Percentiles rank a stretch among this genome's conserved stretches.
Evolutionary conservation across 2,329 filamentous ascomycete genomes (phyloP).

Genomic region (Sclerotinia spermophila): DNA sequence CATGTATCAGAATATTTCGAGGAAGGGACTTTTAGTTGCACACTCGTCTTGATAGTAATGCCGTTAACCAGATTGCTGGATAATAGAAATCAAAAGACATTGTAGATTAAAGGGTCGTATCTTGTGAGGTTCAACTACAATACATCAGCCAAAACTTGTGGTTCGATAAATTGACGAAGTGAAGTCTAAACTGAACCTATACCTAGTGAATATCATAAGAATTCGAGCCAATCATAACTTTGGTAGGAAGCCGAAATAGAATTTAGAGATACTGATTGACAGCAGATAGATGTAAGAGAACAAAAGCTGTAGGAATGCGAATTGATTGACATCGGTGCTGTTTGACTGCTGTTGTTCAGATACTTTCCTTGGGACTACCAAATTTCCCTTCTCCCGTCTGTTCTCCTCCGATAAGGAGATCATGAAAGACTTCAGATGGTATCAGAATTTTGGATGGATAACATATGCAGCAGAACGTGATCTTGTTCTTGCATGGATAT

Average conservation of each 20-base stretch:
- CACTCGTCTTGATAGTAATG: background rate
- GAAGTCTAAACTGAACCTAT: no score
- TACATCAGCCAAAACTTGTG: no score
- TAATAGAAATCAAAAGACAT: no score
- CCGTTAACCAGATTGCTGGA: background rate
- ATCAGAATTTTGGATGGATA: background rate
- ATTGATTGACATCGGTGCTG: background rate
- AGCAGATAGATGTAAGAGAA: background rate
- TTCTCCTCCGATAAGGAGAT: background rate
- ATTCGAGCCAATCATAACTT: background rate
- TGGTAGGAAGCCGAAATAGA: rapidly evolving
- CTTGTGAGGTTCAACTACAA: background rate
- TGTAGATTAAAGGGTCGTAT: background rate
- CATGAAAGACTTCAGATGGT: background rate
- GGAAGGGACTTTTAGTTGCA: rapidly evolving
- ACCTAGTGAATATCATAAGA: background rate
- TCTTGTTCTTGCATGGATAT: background rate
- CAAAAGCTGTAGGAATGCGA: background rate
- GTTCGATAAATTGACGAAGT: background rate
- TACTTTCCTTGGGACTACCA: background rate
- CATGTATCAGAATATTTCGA: background rate
- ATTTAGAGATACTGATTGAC: background rate
- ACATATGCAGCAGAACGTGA: background rate
- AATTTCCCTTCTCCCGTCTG: background rate
- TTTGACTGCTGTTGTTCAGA: no score